Evolutionary conservation across 257 asterid genomes (phyloP).

Genomic region (Solanum appendiculatum): DNA sequence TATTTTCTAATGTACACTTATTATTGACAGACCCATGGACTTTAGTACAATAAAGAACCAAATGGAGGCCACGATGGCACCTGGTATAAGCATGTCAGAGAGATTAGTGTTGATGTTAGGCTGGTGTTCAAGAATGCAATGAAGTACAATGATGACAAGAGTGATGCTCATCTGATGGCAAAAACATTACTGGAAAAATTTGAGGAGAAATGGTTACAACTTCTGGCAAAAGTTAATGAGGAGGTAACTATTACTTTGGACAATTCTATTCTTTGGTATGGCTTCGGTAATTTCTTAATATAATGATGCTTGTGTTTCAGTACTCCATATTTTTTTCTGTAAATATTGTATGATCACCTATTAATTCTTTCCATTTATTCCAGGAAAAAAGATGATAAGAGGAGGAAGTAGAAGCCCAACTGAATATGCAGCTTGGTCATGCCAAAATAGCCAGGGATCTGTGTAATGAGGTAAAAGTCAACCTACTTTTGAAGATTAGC

Average conservation of each 20-base stretch:
- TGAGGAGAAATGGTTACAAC: conserved; percentile 86
- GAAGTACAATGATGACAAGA: conserved; percentile 84
- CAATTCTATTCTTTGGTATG: neutral
- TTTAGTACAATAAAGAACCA: conserved; percentile 91
- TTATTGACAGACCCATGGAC: conserved; percentile 97
- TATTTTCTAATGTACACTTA: neutral
- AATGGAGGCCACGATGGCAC: conserved; percentile 96
- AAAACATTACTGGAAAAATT: conserved; percentile 46
- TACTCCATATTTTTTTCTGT: neutral
- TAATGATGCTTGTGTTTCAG: neutral
- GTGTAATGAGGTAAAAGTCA: conserved; percentile 48
- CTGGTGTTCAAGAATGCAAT: conserved; percentile 73
- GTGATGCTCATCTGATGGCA: conserved; percentile 81
- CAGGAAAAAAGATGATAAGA: conserved; percentile 67
- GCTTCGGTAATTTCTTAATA: neutral
- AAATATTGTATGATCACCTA: neutral
- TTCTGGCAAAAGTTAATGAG: conserved; percentile 80
- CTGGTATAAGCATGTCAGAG: conserved; percentile 72
- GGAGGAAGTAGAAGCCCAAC: conserved; percentile 72
- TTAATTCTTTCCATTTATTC: conserved; percentile 4
- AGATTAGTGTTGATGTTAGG: conserved; percentile 70
- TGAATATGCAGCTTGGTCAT: conserved; percentile 44
- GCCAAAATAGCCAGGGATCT: conserved; percentile 64
- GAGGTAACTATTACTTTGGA: conserved; percentile 43
- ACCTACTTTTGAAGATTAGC: neutral